Percentiles rank a stretch among this genome's conserved stretches.
These are phyloP conservation scores for Pyrenophora teres DNA, from an alignment of 2,329 filamentous ascomycete species.

Conservation along the genomic window DNA sequence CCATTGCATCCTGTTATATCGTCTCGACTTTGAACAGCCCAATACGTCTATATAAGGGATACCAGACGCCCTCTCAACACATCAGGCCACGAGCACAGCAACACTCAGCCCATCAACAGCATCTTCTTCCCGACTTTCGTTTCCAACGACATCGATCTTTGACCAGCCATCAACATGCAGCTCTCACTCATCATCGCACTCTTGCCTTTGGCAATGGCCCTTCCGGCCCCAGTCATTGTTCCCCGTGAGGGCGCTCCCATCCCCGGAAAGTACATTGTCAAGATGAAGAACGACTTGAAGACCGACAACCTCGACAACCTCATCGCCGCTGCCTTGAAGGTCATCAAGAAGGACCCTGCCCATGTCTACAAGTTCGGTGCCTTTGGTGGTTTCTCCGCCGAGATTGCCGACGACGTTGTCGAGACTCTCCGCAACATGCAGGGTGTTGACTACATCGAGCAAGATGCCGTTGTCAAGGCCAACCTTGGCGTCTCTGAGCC, in stretches of 20 bases:
- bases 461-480: conserved; percentile 45
- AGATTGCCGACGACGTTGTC: conserved; percentile 40
- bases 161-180: conserved; percentile 45
- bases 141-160: conserved; percentile 19
- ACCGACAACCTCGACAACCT: conserved; percentile 35
- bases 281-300: conserved; percentile 52
- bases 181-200: conserved; percentile 46
- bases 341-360: conserved; percentile 33
- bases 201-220: conserved; percentile 44
- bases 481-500: conserved; percentile 25
- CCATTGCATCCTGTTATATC: conserved; percentile 20
- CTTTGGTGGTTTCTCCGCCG: conserved; percentile 48
- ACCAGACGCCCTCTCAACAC: conserved; percentile 12
- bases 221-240: conserved; percentile 47
- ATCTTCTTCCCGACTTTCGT: conserved; percentile 16
- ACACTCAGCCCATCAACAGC: conserved; percentile 26
- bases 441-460: conserved; percentile 48
- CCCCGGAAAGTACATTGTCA: conserved; percentile 54
- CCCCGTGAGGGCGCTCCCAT: conserved; percentile 46
- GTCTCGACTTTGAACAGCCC: conserved; percentile 8
- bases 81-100: conserved; percentile 37
- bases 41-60: conserved; percentile 39
- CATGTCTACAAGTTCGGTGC: conserved; percentile 47
- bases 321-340: conserved; percentile 35
- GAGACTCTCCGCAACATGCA: conserved; percentile 35